phyloP scores from a whole-genome alignment of 805 yeast genomes.

The Saturnispora sanitii region DNA sequence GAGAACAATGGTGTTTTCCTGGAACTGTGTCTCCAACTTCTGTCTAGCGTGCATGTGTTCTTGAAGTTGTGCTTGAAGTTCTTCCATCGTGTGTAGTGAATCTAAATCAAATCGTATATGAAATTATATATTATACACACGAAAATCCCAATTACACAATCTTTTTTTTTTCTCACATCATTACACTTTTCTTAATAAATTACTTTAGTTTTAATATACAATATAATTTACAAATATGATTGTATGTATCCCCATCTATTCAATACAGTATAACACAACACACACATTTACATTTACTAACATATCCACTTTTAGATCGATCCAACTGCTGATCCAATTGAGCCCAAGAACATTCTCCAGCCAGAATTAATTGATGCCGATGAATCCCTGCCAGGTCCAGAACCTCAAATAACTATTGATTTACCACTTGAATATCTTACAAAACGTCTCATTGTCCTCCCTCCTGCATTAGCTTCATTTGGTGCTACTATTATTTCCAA shows the following conservation, averaged over 20 bases:
- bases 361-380: background rate
- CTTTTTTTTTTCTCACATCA: too few relatives aligned
- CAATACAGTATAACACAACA: background rate
- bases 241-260: background rate
- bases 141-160: too few relatives aligned
- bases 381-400: background rate
- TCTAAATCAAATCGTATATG: too few relatives aligned
- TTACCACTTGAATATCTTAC: background rate
- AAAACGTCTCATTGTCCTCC: slow-evolving; percentile 7
- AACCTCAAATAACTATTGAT: background rate
- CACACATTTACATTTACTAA: background rate
- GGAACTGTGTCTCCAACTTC: slow-evolving; percentile 83
- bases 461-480: slow-evolving; percentile 38
- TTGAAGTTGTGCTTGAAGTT: slow-evolving; percentile 25
- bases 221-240: too few relatives aligned
- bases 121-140: too few relatives aligned
- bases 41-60: slow-evolving; percentile 67
- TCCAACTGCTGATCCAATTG: background rate
- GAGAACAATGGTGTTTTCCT: slow-evolving; percentile 84
- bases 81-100: slow-evolving; percentile 16
- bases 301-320: background rate
- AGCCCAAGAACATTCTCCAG: background rate
- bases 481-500: too few relatives aligned
- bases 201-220: too few relatives aligned
- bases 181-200: too few relatives aligned